Evolutionary conservation across 108 stramenopile genomes (phyloP).

Genomic region (Nitzschia inconspicua): DNA sequence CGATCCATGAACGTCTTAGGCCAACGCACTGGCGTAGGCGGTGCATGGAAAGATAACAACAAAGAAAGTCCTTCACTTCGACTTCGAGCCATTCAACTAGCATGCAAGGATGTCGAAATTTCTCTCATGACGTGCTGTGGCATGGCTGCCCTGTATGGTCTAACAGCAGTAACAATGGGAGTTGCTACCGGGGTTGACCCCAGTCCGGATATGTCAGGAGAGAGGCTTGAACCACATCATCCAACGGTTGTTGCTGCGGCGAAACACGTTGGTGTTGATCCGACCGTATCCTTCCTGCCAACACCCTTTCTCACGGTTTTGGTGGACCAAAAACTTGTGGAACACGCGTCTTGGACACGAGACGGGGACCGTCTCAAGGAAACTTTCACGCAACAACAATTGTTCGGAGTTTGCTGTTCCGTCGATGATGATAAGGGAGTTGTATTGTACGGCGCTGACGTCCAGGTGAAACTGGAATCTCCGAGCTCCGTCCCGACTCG

Average conservation of each 20-base stretch:
- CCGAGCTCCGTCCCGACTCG: constrained; percentile 29
- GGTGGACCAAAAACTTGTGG: constrained; percentile 61
- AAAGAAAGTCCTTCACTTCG: constrained; percentile 43
- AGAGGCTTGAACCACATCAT: background rate
- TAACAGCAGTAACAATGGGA: constrained; percentile 63
- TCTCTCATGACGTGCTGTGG: constrained; percentile 76
- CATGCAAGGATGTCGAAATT: constrained; percentile 64
- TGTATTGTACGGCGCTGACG: constrained; percentile 47
- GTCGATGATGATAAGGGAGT: constrained; percentile 32
- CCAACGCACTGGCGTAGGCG: constrained; percentile 77
- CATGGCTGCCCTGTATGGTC: constrained; percentile 74
- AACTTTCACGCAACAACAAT: constrained; percentile 50
- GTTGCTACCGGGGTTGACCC: constrained; percentile 64
- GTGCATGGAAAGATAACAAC: constrained; percentile 78
- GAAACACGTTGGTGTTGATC: background rate
- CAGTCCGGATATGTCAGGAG: constrained; percentile 57
- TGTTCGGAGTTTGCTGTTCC: constrained; percentile 60
- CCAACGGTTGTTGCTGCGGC: background rate
- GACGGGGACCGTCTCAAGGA: constrained; percentile 59
- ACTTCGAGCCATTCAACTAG: constrained; percentile 61
- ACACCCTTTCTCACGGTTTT: constrained; percentile 62
- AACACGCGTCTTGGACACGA: constrained; percentile 42
- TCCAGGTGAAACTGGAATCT: constrained; percentile 47
- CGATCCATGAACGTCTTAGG: constrained; percentile 85
- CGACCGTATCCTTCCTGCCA: constrained; percentile 31